These are phyloP conservation scores for Syncephalastrum racemosum DNA, from an alignment of 371 early-diverging fungal species.

Conservation along the genomic window DNA sequence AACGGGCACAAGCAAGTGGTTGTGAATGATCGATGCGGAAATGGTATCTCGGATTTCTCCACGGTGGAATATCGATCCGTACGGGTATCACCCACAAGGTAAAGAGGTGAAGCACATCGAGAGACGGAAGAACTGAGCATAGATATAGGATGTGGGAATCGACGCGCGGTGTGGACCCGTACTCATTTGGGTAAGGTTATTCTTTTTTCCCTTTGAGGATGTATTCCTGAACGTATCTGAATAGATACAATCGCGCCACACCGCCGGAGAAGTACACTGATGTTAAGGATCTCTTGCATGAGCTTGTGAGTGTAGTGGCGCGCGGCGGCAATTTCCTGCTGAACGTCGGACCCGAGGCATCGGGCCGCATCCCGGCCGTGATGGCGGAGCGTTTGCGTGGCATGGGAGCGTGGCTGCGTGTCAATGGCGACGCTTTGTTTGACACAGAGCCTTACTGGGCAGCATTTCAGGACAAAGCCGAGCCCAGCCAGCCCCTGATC, in stretches of 20 bases:
- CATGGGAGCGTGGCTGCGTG: constrained; percentile 26
- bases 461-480: constrained; percentile 13
- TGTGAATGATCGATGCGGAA: constrained; percentile 37
- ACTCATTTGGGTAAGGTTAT: constrained; percentile 29
- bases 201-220: no score
- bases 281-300: constrained; percentile 18
- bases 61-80: constrained; percentile 32
- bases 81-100: constrained; percentile 17
- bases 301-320: constrained; percentile 23
- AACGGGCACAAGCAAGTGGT: constrained; percentile 21
- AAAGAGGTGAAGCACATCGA: background rate
- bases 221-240: background rate
- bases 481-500: constrained; percentile 13
- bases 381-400: constrained; percentile 17
- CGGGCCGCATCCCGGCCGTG: constrained; percentile 18
- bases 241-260: constrained; percentile 28
- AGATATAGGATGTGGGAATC: constrained; percentile 37
- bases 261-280: constrained; percentile 24
- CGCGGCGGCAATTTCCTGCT: constrained; percentile 39
- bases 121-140: background rate
- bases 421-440: constrained; percentile 18
- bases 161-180: constrained; percentile 41
- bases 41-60: constrained; percentile 33
- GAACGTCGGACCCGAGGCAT: constrained; percentile 30
- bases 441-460: constrained; percentile 29